Conservation (phyloP, 2,329 filamentous ascomycete genomes). For the Fusarium albidum region DNA sequence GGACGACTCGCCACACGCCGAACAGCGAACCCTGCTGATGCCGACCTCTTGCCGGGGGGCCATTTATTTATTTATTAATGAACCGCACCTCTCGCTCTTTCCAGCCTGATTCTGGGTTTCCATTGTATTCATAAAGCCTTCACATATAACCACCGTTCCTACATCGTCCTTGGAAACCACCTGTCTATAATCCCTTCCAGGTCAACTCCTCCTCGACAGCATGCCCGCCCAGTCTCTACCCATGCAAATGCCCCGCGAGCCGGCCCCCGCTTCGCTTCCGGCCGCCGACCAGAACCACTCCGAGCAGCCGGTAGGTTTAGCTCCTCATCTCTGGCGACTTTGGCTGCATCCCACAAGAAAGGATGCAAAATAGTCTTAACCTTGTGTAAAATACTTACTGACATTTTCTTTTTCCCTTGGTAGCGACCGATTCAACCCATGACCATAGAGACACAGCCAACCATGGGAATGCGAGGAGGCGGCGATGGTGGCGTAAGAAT, state of each 20-base stretch:
- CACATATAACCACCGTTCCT: background rate
- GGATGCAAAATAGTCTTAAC: too few relatives aligned
- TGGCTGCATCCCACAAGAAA: conserved; percentile 1
- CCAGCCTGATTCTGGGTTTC: conserved; percentile 15
- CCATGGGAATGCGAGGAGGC: conserved; percentile 45
- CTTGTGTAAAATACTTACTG: conserved; percentile 5
- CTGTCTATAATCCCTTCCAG: background rate
- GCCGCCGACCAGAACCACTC: conserved; percentile 37
- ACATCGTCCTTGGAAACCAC: background rate
- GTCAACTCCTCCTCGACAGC: background rate
- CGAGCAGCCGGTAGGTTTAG: conserved; percentile 47
- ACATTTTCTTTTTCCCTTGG: background rate
- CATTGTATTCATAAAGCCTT: background rate
- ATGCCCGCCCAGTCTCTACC: conserved; percentile 30
- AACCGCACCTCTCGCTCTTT: conserved; percentile 27
- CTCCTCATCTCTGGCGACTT: background rate
- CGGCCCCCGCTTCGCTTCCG: conserved; percentile 42
- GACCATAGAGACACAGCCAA: conserved; percentile 39
- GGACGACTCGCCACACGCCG: conserved; percentile 17
- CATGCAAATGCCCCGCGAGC: conserved; percentile 46
- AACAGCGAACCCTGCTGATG: conserved; percentile 21
- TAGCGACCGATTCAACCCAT: conserved; percentile 48
- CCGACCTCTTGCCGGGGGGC: conserved; percentile 4
- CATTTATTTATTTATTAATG: conserved; percentile 38
- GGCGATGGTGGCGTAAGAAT: conserved; percentile 48